A percentile compares a stretch with the other conserved stretches of the same genome.
Evolutionary conservation across 2,329 filamentous ascomycete genomes (phyloP).

Genomic region (Botrytis porri): DNA sequence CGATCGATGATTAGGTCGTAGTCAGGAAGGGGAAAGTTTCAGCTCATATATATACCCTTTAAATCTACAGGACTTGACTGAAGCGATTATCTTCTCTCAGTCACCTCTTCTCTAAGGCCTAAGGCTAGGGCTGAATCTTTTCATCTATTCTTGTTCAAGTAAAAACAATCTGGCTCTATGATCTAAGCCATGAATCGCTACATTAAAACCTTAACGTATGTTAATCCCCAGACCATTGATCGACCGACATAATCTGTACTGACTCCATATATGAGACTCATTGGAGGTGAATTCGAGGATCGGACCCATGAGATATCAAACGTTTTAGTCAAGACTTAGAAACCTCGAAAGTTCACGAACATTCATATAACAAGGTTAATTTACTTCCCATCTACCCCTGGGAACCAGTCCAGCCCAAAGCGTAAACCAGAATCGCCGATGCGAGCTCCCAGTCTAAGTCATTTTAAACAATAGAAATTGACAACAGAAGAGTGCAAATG

Average conservation of each 20-base stretch:
- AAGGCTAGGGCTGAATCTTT: neutral
- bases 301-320: too few species aligned
- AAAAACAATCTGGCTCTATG: neutral
- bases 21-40: neutral
- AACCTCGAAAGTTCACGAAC: neutral
- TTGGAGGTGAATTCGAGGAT: too few species aligned
- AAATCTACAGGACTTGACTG: neutral
- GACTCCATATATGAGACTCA: too few species aligned
- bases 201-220: too few species aligned
- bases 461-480: neutral
- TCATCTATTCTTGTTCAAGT: neutral
- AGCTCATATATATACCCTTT: neutral
- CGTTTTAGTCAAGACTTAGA: neutral
- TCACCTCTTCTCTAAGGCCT: neutral
- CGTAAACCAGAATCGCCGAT: rapidly evolving
- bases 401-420: neutral
- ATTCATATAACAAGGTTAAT: neutral
- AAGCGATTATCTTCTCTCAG: neutral
- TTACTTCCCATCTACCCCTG: neutral
- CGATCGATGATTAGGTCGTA: neutral
- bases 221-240: too few species aligned
- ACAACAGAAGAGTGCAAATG: neutral
- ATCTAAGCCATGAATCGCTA: neutral
- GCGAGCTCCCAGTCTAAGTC: neutral
- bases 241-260: too few species aligned